Base-by-base conservation (phyloP, 176 grass and related monocot species). In the Triticum dicoccoides region DNA sequence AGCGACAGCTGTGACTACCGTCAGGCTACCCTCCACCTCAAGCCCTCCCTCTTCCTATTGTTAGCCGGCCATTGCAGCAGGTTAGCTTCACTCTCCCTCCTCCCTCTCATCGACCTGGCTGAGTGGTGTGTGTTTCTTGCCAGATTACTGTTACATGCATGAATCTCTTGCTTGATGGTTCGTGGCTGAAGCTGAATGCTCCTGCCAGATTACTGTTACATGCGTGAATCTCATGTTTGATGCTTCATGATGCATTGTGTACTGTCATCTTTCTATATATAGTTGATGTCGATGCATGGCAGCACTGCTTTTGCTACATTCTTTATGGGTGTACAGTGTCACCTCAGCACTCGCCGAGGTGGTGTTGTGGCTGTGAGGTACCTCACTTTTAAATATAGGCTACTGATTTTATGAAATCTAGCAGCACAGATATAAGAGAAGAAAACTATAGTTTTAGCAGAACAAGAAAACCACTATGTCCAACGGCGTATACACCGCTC, bases 361-460 rank as follows among this genome's bases (percentile, higher is more conserved):
- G 44, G 13, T 18, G 4, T 76, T 25, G 24, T 32, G 44, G 24
- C 49, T 52, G 42, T 49, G 45, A 76, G 44, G 44, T 52, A 24
- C 45, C 45, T 76, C 73, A 51, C 41, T 25, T 76, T 52, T 25
- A 38, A 58, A 4, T 38, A 72, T 41, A 56, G 47, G 29, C 49
- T 83, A 83, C 13, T 59, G 81, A 83, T 69, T 58, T 82, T 83
- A 73, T 69, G 8, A 24, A 83, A 29, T 39, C 2, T 83, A 70
- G 51, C 33, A 72, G 47, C 14, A 72, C 67, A 61, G 47, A 49
- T 82, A 68, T 8, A 82, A 82, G 3, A 35, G 47, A 82, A 3
- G 18, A 52, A 69, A 51, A 82, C 63, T 34, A 49, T 69, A 52
- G 34, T 69, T 69, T 82, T 45, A 6, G 44, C 33, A 59, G 30